Base-by-base conservation (phyloP, 176 grass and related monocot genomes). In the Juncus inflexus region DNA sequence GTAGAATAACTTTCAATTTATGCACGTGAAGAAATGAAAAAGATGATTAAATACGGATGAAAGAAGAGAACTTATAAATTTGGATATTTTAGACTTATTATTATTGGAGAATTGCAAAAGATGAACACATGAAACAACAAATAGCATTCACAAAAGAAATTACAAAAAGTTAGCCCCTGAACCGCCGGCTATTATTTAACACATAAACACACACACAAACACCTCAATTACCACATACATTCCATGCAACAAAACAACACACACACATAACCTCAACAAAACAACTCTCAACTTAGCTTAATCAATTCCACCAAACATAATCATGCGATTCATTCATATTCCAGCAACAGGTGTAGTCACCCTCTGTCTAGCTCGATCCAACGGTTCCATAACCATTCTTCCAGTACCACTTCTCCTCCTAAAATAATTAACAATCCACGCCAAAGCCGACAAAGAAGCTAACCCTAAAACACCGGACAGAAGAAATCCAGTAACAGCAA, bases 361-460 rank as follows among this genome's bases (percentile, higher is more conserved):
- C 0, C 40, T 37, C 39, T 41, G 54, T 56, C 63, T 64, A 14
- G 74, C 79, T 11, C 28, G 9, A 7, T 82, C 69, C 64, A 78
- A 2, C 37, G 79, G 83, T 19, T 86, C 74, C 64, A 36, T 70
- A 59, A 72, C 59, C 74, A 74, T 16, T 47, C 43, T 47, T 58
- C 83, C 51, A 0, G 77, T 9, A 3, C 69, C 61, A 12, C 13
- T 40, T 65, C 54, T 74, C 5, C 50, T 47, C 12, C 55, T 60
- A 12, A 82, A 57, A 76, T 72, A 78, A 28, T 57, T 42, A 6
- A 50, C 57, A 9, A 76, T 71, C 81, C 85, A 89, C 8, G 74
- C 12, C 7, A 89, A 75, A 37, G 74, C 63, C 16, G 68, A 84
- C 28, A 89, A 12, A 12, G 76, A 67, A 0, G 77, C 50, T 3